Base-by-base conservation (phyloP, 768 basidiomycete species). In the Solioccasus polychromus region DNA sequence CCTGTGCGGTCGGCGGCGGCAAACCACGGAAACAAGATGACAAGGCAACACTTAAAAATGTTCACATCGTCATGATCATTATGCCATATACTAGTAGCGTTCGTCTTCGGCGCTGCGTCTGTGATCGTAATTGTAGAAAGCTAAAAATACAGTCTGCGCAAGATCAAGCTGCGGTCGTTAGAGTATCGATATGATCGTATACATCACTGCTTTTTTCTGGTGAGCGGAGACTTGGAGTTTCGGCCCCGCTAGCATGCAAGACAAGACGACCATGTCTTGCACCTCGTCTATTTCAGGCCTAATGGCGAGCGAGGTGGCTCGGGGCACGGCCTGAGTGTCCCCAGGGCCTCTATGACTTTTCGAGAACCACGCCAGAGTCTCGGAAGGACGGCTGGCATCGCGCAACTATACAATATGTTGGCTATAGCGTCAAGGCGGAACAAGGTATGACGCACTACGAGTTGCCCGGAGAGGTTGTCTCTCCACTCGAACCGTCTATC, bases 201-300 rank as follows among this genome's bases (percentile, higher is more conserved):
- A 15, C 29, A 45, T 20, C 12, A 47, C 8, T 12, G 22, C 35
- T 18, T 19, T 43, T 39, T 22, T 20, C 8, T 42, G 41, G 2
- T 19, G 22, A 24, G 30, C 18, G 8, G 35, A 17, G 5, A 24
- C 20, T 25, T 43, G 48, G 11, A 52, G 41, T 18, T 47, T 53
- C 14, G 52, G 44, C 19, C 36, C 58, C 18, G 39, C 54, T 51
- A 59, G 29, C 30, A 60, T 19, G 23, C 54, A 57, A 35, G 58
- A 57, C 26, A 57, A 30, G 4, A 60, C 58, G 35, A 58, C 42
- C 35, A 46, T 31, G 23, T 60, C 54, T 37, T 22, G 38, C 38
- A 50, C 30, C 25, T 48, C 44, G 10, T 6, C 25, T 29, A 51
- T 23, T 23, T 57, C 54, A 8, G 46, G 48, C 22, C 35, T 56